phyloP scores from a whole-genome alignment of 2,329 filamentous ascomycete species.

The Botrytis pseudocinerea region DNA sequence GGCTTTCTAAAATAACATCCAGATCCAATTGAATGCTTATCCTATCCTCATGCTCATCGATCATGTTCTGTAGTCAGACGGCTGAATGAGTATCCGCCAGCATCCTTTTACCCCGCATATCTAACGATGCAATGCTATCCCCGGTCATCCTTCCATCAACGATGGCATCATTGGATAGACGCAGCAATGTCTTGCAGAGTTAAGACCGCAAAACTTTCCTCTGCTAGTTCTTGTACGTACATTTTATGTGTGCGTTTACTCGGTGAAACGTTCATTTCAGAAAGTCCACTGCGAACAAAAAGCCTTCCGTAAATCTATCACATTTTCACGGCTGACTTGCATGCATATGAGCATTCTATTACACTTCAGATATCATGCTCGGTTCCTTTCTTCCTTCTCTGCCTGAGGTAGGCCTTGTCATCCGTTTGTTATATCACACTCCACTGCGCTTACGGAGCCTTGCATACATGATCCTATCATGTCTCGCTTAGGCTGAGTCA shows the following conservation, averaged over 20 bases:
- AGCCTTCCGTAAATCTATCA: constrained; percentile 9
- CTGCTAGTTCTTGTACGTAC: constrained; percentile 3
- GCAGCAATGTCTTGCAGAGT: constrained; percentile 21
- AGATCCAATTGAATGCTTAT: background rate
- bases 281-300: background rate
- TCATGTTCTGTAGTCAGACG: constrained; percentile 6
- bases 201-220: constrained; percentile 6
- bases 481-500: constrained; percentile 2
- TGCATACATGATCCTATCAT: background rate
- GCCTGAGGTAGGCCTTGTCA: background rate
- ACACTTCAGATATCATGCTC: background rate
- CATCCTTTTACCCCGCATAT: constrained; percentile 18
- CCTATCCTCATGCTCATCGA: background rate
- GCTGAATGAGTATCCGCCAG: background rate
- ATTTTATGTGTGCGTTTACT: background rate
- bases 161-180: constrained; percentile 9
- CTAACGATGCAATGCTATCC: background rate
- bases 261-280: constrained; percentile 2
- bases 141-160: background rate
- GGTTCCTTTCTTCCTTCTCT: background rate
- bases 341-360: constrained; percentile 6
- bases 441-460: constrained; percentile 2
- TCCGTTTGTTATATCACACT: background rate
- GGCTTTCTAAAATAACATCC: background rate
- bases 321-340: constrained; percentile 19